Evolutionary conservation across 768 basidiomycete species (phyloP), one percentile per base, ranked within the genome.

Genomic region (Lepiota brunneoincarnata): DNA sequence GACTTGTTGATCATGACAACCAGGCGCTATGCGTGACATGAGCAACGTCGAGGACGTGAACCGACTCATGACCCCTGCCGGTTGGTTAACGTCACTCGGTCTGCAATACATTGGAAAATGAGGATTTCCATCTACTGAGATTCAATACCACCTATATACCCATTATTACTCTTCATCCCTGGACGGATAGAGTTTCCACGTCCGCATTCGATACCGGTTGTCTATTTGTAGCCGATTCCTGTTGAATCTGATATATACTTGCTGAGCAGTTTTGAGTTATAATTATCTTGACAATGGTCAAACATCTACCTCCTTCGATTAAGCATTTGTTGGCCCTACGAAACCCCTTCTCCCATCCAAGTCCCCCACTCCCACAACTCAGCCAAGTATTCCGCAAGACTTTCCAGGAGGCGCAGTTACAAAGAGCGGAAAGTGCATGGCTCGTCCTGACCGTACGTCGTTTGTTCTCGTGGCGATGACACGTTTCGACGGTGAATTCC

Each of bases 391-490:
- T 93, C 60, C 64, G 71, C 6, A 75, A 72, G 45, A 87, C 91
- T n/a, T 79, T 81, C 58, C 73, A 71, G 42, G 85, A 89, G 64
- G 91, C 91, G 24, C 75, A 73, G 63, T 68, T 71, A 41, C 80
- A 78, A 58, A 83, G 80, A 15, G 89, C 82, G 28, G 84, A 85
- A 70, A 85, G 81, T 10, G 89, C 85, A 42, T 93, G 91, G 91
- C 78, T 93, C 17, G 89, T 90, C 47, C 75, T 92, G 20, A 77
- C 89, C 60, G 91, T 87, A 68, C 64, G 80, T 67, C 53, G 35
- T 11, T 39, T 47, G 28, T 56, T 34, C 40, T 44, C 49, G 17
- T 57, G 44, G 21, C 35, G 31, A 49, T 56, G 50, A 38, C 42
- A 41, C 47, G 38, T 45, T 40, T 64, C 66, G 69, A 56, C 67